Percentiles rank a stretch among this genome's conserved stretches.
These are phyloP conservation scores for Angophora floribunda DNA, from an alignment of 345 rosid genomes.

Conservation along the genomic window DNA sequence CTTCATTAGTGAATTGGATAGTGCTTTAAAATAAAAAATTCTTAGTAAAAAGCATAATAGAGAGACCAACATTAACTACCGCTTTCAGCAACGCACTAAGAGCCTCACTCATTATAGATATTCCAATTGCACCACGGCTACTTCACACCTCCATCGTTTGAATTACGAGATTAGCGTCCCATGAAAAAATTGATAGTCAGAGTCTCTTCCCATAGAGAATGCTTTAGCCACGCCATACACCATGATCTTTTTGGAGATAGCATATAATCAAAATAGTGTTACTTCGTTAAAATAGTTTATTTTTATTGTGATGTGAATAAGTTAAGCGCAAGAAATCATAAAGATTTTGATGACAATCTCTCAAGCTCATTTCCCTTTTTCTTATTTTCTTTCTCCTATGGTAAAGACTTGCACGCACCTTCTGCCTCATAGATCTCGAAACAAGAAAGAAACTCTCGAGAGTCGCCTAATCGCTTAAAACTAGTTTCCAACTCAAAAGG, in stretches of 20 bases:
- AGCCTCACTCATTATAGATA: not conserved
- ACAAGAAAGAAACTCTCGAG: not conserved
- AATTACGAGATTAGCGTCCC: not conserved
- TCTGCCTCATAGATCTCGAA: not conserved
- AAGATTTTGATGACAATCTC: not conserved
- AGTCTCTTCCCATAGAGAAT: not conserved
- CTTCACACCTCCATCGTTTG: accelerated
- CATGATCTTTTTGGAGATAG: not conserved
- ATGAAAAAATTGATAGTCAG: not conserved
- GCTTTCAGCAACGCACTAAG: not conserved
- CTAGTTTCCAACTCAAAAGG: not conserved
- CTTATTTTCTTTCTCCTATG: not conserved
- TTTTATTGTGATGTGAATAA: not conserved
- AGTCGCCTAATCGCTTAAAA: not conserved
- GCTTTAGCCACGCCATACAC: not conserved
- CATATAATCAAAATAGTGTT: accelerated
- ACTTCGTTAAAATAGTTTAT: not conserved
- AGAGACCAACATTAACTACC: not conserved
- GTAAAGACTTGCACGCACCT: not conserved
- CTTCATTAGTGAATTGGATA: not conserved
- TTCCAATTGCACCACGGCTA: not conserved
- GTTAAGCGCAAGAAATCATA: not conserved
- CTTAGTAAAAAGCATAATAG: not conserved
- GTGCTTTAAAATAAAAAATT: not conserved
- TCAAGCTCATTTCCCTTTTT: not conserved